These are phyloP conservation scores for Crithidia brevicula DNA, from an alignment of 208 protist species.

Conservation along the genomic window DNA sequence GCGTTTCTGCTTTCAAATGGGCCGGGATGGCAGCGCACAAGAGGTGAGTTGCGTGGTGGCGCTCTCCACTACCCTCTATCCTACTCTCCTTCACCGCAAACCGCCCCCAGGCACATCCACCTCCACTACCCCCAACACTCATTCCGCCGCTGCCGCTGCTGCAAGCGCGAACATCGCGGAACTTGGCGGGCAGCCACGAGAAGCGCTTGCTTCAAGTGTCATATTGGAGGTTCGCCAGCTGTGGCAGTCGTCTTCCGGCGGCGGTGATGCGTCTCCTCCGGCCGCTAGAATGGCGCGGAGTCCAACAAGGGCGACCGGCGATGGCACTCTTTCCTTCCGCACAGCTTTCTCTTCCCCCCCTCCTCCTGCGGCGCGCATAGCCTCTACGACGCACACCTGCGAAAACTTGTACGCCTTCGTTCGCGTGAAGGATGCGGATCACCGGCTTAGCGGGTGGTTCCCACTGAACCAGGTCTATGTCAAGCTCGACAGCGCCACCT, in stretches of 20 bases:
- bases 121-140: not conserved
- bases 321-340: not conserved
- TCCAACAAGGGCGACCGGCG: not conserved
- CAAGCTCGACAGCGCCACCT: constrained; percentile 27
- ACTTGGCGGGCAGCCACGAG: constrained; percentile 4
- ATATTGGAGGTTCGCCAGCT: constrained; percentile 75
- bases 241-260: constrained; percentile 46
- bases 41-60: constrained; percentile 31
- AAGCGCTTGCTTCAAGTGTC: constrained; percentile 23
- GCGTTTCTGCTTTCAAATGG: constrained; percentile 8
- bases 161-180: not conserved
- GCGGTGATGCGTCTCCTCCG: too few relatives aligned
- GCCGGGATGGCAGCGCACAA: not conserved
- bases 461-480: constrained; percentile 58
- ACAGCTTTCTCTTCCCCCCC: not conserved
- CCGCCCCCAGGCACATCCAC: not conserved
- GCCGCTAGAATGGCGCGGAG: not conserved
- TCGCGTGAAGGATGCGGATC: constrained; percentile 74
- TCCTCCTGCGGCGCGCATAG: not conserved
- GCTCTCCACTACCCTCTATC: constrained; percentile 12
- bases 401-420: constrained; percentile 54
- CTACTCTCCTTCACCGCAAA: constrained; percentile 26
- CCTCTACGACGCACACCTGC: not conserved
- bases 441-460: constrained; percentile 84
- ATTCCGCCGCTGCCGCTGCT: not conserved